Base-by-base conservation (phyloP, 441 rosid genomes). In the Adansonia grandidieri region DNA sequence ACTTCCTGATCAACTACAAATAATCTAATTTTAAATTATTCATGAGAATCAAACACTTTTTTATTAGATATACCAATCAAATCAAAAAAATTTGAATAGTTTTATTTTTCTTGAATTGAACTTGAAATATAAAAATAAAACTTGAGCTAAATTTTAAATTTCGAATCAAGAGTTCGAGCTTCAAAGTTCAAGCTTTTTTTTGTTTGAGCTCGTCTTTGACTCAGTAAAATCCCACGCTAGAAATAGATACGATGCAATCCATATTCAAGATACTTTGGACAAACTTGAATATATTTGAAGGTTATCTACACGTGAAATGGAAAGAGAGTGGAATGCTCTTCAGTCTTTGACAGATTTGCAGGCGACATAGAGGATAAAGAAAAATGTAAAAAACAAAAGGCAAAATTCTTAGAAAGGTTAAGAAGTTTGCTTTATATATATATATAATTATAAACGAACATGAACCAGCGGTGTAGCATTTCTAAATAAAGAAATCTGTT, bases 401-500 rank as follows among this genome's bases (percentile, higher is more conserved):
- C 42, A 28, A 7, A 6, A 70, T 71, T 24, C 42, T 71, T 71
- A 17, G 9, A 37, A 9, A 54, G 9, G 37, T 14, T 6, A 14
- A 37, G 28, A 54, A 54, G 32, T 54, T n/a, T 9, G 63, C 45
- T n/a, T 54, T 47, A 37, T 45, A 32, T 2, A 32, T 2, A 32
- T 7, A 24, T 51, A 62, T 13, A 28, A 62, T 62, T 22, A 51
- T 51, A 51, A 51, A 71, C 51, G 56, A 53, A 53, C 62, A 53
- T 28, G 50, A 54, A 37, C 28, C 22, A 53, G 63, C 24, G 6
- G 63, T 71, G 47, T 71, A 54, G 50, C 75, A 57, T 54, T 54
- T 54, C 51, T 17, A 56, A 40, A 10, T 40, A 56, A 73, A 10
- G 64, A 15, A 72, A 73, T 73, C 65, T 40, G 76, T 73, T 56